Evolutionary conservation across 306 rosid species (phyloP).

Genomic region (Quercus parvula): DNA sequence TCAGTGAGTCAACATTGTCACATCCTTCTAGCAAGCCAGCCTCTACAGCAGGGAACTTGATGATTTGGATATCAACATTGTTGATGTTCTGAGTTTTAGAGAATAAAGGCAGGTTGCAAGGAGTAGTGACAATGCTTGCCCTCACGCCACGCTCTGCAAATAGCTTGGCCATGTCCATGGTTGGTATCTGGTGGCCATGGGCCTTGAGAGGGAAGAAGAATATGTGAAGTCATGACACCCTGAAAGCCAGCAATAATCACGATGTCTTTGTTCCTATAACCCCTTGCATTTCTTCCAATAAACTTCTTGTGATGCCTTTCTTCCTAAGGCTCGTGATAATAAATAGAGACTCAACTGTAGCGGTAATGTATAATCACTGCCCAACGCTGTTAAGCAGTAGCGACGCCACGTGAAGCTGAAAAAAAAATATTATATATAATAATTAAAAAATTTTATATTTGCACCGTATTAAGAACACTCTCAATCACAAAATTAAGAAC

Average conservation of each 20-base stretch:
- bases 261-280: background rate
- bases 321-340: no score
- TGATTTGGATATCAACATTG: background rate
- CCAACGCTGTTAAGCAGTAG: no score
- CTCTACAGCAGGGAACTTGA: slow-evolving; percentile 25
- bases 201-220: slow-evolving; percentile 46
- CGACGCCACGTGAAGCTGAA: no score
- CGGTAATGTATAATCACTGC: no score
- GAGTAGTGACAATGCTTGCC: slow-evolving; percentile 26
- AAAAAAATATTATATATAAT: no score
- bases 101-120: slow-evolving; percentile 22
- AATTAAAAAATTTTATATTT: no score
- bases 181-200: slow-evolving; percentile 39
- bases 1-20: slow-evolving; percentile 14
- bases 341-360: no score
- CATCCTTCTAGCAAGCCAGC: slow-evolving; percentile 28
- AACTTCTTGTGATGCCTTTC: slow-evolving; percentile 4
- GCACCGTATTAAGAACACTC: no score
- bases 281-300: background rate
- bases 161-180: slow-evolving; percentile 40
- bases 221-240: slow-evolving; percentile 15
- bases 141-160: slow-evolving; percentile 29
- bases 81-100: background rate
- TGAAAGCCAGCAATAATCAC: no score
- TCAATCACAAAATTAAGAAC: no score